phyloP scores from a whole-genome alignment of 2,329 filamentous ascomycete genomes.

The Neobulgaria alba region DNA sequence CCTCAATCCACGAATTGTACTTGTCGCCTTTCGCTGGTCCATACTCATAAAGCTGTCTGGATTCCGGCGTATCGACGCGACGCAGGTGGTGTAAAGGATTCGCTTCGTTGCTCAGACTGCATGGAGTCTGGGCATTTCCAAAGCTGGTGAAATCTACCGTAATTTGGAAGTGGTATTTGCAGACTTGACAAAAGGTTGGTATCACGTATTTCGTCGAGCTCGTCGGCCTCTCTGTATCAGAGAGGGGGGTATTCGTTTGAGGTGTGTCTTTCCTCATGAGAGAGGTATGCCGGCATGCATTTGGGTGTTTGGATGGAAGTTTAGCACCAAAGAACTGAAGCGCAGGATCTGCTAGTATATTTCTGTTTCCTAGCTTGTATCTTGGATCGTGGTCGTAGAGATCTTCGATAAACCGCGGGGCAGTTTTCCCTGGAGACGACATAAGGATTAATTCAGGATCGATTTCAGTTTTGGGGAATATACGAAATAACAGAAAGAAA shows the following conservation, averaged over 20 bases:
- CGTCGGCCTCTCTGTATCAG: conserved; percentile 31
- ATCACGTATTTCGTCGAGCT: conserved; percentile 42
- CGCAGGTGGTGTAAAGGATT: conserved; percentile 54
- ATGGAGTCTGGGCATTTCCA: conserved; percentile 24
- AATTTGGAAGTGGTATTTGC: conserved; percentile 54
- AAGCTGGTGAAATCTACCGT: conserved; percentile 41
- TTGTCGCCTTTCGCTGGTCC: conserved; percentile 21
- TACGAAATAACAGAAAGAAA: background rate
- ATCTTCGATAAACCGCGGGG: conserved; percentile 39
- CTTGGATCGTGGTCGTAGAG: conserved; percentile 35
- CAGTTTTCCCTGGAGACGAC: conserved; percentile 37
- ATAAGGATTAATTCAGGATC: conserved; percentile 10
- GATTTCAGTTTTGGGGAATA: background rate
- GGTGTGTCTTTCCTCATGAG: conserved; percentile 46
- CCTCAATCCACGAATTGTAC: conserved; percentile 30
- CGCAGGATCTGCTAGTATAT: conserved; percentile 47
- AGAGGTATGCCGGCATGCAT: conserved; percentile 49
- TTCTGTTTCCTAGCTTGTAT: conserved; percentile 28
- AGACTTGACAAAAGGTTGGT: conserved; percentile 51
- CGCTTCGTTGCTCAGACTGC: conserved; percentile 31
- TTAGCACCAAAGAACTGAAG: conserved; percentile 35
- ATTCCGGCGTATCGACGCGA: conserved; percentile 29
- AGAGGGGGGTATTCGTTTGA: conserved; percentile 40
- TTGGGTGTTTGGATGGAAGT: conserved; percentile 26
- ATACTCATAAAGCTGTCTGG: conserved; percentile 29